Evolutionary conservation across 75 land plant genomes (phyloP), one percentile per base, ranked within the genome.

Genomic region (Gnetum montanum): DNA sequence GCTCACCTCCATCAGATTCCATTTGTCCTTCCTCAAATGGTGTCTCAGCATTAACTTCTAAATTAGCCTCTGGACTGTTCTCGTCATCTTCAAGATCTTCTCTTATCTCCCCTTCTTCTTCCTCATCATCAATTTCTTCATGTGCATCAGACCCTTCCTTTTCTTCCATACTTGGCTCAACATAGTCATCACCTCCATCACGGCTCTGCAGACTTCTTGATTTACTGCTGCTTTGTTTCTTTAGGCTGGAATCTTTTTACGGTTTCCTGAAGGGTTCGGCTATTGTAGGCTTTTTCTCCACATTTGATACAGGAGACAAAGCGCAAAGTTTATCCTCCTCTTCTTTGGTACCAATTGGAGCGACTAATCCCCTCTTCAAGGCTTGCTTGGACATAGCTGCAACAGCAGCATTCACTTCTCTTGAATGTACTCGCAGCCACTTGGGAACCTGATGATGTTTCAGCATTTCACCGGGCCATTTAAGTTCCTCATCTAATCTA

Each of bases 401-500:
- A 49, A 81, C 60, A 48, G 85, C 73, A 44, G 77, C 74, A 83
- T 86, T 81, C 8, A 90, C 93, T 67, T 95, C 99, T 50, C 62
- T 60, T 4, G 99, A 72, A 15, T 84, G 74, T 15, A 82, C 92
- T 53, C 81, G 85, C 57, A 95, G 81, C 99, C 99, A 95, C 53
- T 86, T 76, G 0, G 99, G 99, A 52, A 90, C 79, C 56, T 90
- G 79, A 43, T 74, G 64, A 60, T 84, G 74, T 18, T 74, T 70
- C 7, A 82, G 53, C 84, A 90, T 84, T 8, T 95, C 97, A 29
- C 78, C 97, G 6, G 75, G 58, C 99, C 99, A 95, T 34, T 86
- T 75, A 47, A 74, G 61, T 19, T 95, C 97, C 62, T 95, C 99
- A 72, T 95, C 99, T 97, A 95, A 90, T 67, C 83, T 92, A 65